phyloP scores from a whole-genome alignment of 1,284 basidiomycete species.

The Mycosarcoma mackinlayi region DNA sequence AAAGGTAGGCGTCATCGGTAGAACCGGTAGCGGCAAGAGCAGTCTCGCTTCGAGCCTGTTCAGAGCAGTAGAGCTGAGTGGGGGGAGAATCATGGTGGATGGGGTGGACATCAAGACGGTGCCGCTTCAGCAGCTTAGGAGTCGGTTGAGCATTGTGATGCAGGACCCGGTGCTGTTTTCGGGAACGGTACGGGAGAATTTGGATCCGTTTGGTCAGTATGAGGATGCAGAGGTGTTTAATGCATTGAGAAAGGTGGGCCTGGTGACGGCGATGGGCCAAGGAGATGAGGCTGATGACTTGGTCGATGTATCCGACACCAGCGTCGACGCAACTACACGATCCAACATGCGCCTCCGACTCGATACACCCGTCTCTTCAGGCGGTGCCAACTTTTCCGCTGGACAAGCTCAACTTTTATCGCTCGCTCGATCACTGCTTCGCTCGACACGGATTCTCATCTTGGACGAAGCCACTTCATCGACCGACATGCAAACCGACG shows the following conservation, averaged over 20 bases:
- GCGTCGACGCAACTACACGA: not conserved
- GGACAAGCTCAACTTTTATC: slow-evolving; percentile 86
- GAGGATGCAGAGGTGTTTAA: slow-evolving; percentile 82
- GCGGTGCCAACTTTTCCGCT: slow-evolving; percentile 84
- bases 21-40: slow-evolving; percentile 73
- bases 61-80: slow-evolving; percentile 48
- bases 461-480: slow-evolving; percentile 80
- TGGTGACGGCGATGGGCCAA: slow-evolving; percentile 61
- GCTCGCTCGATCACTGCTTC: slow-evolving; percentile 78
- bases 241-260: slow-evolving; percentile 29
- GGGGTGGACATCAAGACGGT: slow-evolving; percentile 58
- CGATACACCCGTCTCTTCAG: slow-evolving; percentile 79
- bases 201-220: slow-evolving; percentile 88
- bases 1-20: slow-evolving; percentile 70
- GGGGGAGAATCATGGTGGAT: slow-evolving; percentile 58
- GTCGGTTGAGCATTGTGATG: slow-evolving; percentile 70
- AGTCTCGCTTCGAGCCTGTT: slow-evolving; percentile 42
- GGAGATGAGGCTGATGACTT: slow-evolving; percentile 11
- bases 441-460: slow-evolving; percentile 80
- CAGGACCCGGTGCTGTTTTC: slow-evolving; percentile 84
- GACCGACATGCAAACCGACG: slow-evolving; percentile 40
- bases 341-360: slow-evolving; percentile 71
- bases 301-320: slow-evolving; percentile 68
- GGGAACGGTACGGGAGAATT: slow-evolving; percentile 83
- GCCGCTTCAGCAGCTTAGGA: slow-evolving; percentile 60